Base-by-base conservation (phyloP, 805 yeast genomes). In the Pichia phayaonensis region DNA sequence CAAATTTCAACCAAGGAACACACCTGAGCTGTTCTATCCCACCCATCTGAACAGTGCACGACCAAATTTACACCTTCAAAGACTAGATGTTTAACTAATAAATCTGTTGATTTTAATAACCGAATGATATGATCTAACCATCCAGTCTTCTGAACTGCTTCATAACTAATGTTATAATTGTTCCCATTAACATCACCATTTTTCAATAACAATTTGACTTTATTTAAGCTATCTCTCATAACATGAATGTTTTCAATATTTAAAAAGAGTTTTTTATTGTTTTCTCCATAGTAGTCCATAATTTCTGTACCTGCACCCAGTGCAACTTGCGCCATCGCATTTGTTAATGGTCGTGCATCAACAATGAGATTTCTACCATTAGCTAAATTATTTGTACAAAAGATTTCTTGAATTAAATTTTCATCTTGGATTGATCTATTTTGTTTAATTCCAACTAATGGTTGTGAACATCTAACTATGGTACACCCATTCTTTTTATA, bases 271-370 rank as follows among this genome's bases (percentile, higher is more conserved):
- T 89, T 84, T 26, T 44, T 36, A 20, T 45, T 46, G 54, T 77
- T 72, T 27, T 84, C 84, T 31, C 74, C 75, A 46, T 81, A 76
- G 68, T 94, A 92, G 51, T 92, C 97, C 75, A 90, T 86, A 56
- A 79, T 84, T 63, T 94, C 99, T 0, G 97, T 85, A 1, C 99
- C 99, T n/a, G 97, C 99, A 13, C 99, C 99, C 16, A 94, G 69
- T 0, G 98, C 98, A 44, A 88, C 87, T 60, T 94, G 98, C 0
- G 97, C 98, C 79, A 90, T 79, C 8, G 98, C 98, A 66, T 94
- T 94, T 0, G 97, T 85, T 24, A 90, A 66, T 0, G 99, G 99
- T 50, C 99, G 73, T 22, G 95, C 86, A 69, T 94, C 99, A 5
- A 89, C 92, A 29, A 94, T 82, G 27, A 94, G 66, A 60, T 90